Evolutionary conservation across 2,329 filamentous ascomycete species (phyloP), one percentile per base, ranked within the genome.

Genomic region (Macrophomina phaseolina): DNA sequence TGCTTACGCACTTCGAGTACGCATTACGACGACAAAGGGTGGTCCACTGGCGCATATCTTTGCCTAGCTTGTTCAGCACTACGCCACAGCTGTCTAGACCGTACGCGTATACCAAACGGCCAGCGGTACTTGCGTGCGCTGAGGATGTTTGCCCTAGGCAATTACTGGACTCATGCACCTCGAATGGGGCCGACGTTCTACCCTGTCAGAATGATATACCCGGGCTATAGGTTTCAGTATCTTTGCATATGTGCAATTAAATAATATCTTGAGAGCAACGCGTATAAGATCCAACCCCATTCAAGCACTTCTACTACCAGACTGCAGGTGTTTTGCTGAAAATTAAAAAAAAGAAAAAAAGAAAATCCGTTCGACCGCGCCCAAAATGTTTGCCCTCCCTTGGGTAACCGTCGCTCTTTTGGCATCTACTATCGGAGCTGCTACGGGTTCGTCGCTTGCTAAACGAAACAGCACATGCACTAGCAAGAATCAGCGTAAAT

Each of bases 391-490:
- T n/a, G 5, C 38, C 32, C 45, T 62, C 30, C 36, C 48, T 11
- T 62, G 23, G 11, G 30, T 45, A 18, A 6, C 18, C 3, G 16
- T 49, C 42, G 7, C 58, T 38, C 40, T 62, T 46, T 49, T 45
- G 34, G 58, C 58, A 5, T 36, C 42, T 23, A 48, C 45, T 32
- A 40, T 62, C 49, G 45, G 34, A 8, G 4, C 36, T 30, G 42
- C 32, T 16, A 28, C 6, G 8, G 23, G 30, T 14, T 48, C 42
- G 4, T 30, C 58, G 8, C n/a, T 62, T 14, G 45, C 45, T 3
- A 49, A 34, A 38, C 58, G 58, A 14, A 62, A 62, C 16, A 18
- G 8, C 11, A 49, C 58, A 3, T 64, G 61, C 36, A 64, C 61
- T 1, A 52, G 46, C 8, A 64, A 42, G 28, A 53, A 52, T 18